Evolutionary conservation across 2,329 filamentous ascomycete genomes (phyloP).

Genomic region (Monilinia fructicola): DNA sequence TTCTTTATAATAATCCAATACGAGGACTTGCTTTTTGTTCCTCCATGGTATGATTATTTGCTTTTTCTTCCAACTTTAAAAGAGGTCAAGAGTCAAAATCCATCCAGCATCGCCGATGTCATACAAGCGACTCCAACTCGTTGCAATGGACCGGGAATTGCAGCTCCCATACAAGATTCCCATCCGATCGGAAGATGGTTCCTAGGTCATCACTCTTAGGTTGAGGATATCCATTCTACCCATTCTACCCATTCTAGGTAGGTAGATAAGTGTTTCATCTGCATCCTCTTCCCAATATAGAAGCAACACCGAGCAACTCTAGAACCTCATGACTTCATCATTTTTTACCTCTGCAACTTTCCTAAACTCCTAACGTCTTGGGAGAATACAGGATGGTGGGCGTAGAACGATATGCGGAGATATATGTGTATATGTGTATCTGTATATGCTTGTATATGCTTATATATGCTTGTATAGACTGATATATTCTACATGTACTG

Average conservation of each 20-base stretch:
- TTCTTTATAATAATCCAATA: too few species aligned
- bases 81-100: neutral
- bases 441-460: too few species aligned
- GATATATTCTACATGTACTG: too few species aligned
- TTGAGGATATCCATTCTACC: neutral
- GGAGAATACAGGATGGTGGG: too few species aligned
- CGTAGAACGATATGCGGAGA: too few species aligned
- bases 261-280: conserved; percentile 6
- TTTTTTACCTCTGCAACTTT: too few species aligned
- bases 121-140: neutral
- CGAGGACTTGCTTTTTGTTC: neutral
- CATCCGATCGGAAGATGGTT: conserved; percentile 4
- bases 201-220: neutral
- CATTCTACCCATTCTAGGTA: neutral
- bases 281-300: conserved; percentile 4
- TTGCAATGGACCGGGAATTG: neutral
- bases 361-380: too few species aligned
- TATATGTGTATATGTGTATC: too few species aligned
- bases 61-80: neutral
- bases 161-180: neutral
- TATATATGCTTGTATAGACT: too few species aligned
- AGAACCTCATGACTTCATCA: neutral
- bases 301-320: neutral
- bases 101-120: neutral
- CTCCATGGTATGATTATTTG: neutral